Conservation (phyloP, 345 rosid species). For the Sapria himalayana region DNA sequence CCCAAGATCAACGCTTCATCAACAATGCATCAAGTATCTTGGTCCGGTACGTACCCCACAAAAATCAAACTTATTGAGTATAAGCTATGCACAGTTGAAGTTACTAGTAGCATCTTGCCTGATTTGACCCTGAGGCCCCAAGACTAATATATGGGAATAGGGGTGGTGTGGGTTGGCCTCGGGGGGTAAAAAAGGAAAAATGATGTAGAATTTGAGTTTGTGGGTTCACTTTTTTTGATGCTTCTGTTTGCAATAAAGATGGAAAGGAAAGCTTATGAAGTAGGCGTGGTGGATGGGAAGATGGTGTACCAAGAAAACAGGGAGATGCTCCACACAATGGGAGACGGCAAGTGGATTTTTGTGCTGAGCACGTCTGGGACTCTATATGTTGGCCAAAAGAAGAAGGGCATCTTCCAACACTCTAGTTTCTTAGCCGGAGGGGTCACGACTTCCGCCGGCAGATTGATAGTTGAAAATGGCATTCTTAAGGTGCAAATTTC, state of each 20-base stretch:
- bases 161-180: too few species aligned
- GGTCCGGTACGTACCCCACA: conserved; percentile 57
- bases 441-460: conserved; percentile 64
- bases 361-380: conserved; percentile 62
- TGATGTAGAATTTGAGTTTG: too few species aligned
- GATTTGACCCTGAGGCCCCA: too few species aligned
- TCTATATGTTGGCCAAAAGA: conserved; percentile 62
- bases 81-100: too few species aligned
- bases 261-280: conserved; percentile 75
- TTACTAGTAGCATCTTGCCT: too few species aligned
- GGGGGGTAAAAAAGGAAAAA: too few species aligned
- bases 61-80: too few species aligned
- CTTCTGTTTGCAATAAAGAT: conserved; percentile 29
- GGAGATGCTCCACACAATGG: conserved; percentile 35
- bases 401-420: conserved; percentile 71
- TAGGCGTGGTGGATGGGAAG: conserved; percentile 42
- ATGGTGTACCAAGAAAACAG: conserved; percentile 43
- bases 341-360: conserved; percentile 70
- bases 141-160: too few species aligned
- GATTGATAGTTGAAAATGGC: conserved; percentile 45
- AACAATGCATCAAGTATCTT: conserved; percentile 85
- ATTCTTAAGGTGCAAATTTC: conserved; percentile 26
- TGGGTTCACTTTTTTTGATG: too few species aligned
- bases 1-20: conserved; percentile 54
- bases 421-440: conserved; percentile 96